Conservation (phyloP, 768 basidiomycete species). For the Pulveroboletus sp. region DNA sequence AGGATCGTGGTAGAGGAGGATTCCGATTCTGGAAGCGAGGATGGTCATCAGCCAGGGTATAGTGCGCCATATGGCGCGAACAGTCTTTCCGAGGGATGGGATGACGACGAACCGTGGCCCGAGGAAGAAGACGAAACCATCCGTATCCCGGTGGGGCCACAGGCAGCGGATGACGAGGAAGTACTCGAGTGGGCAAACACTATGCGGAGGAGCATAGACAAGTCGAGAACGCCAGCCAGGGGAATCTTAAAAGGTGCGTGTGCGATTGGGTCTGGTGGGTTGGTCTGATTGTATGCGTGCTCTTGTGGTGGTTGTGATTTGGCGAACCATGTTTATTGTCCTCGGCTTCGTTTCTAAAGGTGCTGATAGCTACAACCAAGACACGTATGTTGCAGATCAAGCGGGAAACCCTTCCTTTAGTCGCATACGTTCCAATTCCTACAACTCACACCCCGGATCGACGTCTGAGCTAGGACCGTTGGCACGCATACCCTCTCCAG, state of each 20-base stretch:
- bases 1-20: slow-evolving; percentile 67
- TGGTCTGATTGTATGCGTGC: slow-evolving; percentile 2
- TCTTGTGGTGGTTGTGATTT: background rate
- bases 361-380: slow-evolving; percentile 65
- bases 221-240: slow-evolving; percentile 58
- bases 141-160: slow-evolving; percentile 29
- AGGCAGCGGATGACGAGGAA: slow-evolving; percentile 44
- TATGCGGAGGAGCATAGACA: slow-evolving; percentile 68
- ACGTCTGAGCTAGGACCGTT: slow-evolving; percentile 66
- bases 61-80: slow-evolving; percentile 33
- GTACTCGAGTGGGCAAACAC: slow-evolving; percentile 77
- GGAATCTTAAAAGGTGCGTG: slow-evolving; percentile 78
- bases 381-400: slow-evolving; percentile 43
- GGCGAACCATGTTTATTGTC: background rate
- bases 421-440: slow-evolving; percentile 79
- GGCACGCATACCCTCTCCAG: slow-evolving; percentile 75
- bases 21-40: slow-evolving; percentile 54
- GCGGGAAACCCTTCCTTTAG: slow-evolving; percentile 36
- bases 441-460: slow-evolving; percentile 47
- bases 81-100: slow-evolving; percentile 62
- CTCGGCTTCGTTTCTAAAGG: slow-evolving; percentile 36
- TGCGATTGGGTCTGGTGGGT: background rate
- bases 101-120: slow-evolving; percentile 78
- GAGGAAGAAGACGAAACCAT: slow-evolving; percentile 73
- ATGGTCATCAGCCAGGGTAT: slow-evolving; percentile 38